These are phyloP conservation scores for Fomes fomentarius DNA, from an alignment of 1,284 basidiomycete genomes.

Conservation along the genomic window DNA sequence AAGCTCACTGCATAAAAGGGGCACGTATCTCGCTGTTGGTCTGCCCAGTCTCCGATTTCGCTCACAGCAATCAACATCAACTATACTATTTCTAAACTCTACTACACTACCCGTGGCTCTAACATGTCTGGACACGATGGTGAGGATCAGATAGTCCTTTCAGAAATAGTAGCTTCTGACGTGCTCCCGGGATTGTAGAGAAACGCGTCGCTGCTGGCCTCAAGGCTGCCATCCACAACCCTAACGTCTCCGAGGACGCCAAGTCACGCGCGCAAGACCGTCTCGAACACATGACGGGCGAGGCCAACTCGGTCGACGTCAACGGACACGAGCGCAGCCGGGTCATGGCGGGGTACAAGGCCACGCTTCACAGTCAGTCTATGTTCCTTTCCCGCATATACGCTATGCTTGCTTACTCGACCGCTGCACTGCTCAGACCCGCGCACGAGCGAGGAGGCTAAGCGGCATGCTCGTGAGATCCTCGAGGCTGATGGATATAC, in stretches of 20 bases:
- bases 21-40: too few species aligned
- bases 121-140: too few species aligned
- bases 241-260: constrained; percentile 55
- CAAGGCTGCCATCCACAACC: constrained; percentile 58
- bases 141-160: too few species aligned
- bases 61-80: too few species aligned
- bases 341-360: constrained; percentile 54
- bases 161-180: too few species aligned
- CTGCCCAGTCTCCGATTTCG: too few species aligned
- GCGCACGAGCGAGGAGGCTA: constrained; percentile 48
- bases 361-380: constrained; percentile 48
- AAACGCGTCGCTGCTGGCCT: constrained; percentile 55
- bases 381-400: too few species aligned
- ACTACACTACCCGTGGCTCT: too few species aligned
- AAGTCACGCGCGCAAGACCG: constrained; percentile 48
- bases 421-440: constrained; percentile 6
- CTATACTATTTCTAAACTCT: too few species aligned
- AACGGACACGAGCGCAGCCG: constrained; percentile 33
- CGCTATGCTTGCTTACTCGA: not conserved
- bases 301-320: constrained; percentile 13
- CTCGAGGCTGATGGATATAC: constrained; percentile 36
- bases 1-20: too few species aligned
- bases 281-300: constrained; percentile 41
- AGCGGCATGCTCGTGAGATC: constrained; percentile 44
- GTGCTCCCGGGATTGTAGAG: too few species aligned